phyloP scores from a whole-genome alignment of 768 basidiomycete species.

The Megacollybia marginata region DNA sequence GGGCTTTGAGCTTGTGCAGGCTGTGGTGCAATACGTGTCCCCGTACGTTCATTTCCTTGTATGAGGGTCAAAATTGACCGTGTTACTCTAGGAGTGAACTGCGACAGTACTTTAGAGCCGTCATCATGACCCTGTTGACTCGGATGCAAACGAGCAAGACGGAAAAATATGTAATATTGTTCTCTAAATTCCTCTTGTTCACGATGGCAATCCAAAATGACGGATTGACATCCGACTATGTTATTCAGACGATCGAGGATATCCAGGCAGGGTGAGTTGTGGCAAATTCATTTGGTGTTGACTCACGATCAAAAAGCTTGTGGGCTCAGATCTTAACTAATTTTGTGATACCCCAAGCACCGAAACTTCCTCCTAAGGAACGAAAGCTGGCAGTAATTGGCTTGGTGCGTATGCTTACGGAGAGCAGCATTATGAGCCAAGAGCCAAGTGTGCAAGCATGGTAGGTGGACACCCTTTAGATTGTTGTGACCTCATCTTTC shows the following conservation, averaged over 20 bases:
- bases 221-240: constrained; percentile 69
- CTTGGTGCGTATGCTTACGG: constrained; percentile 68
- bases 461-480: constrained; percentile 27
- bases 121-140: constrained; percentile 73
- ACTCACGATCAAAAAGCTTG: constrained; percentile 28
- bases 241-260: constrained; percentile 71
- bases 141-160: constrained; percentile 82
- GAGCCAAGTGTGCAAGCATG: constrained; percentile 59
- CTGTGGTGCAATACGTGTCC: constrained; percentile 64
- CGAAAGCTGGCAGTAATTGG: constrained; percentile 82
- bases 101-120: constrained; percentile 64
- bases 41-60: constrained; percentile 46
- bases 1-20: constrained; percentile 86
- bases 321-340: constrained; percentile 75
- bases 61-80: background rate
- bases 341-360: constrained; percentile 73
- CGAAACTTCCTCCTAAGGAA: constrained; percentile 76
- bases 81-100: constrained; percentile 45
- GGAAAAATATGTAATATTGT: constrained; percentile 77
- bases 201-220: constrained; percentile 67
- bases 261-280: constrained; percentile 74
- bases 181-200: constrained; percentile 74
- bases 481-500: background rate
- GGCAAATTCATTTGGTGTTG: background rate
- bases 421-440: constrained; percentile 62